Base-by-base conservation (phyloP, 805 yeast species). In the Saccharomycopsis sp. region DNA sequence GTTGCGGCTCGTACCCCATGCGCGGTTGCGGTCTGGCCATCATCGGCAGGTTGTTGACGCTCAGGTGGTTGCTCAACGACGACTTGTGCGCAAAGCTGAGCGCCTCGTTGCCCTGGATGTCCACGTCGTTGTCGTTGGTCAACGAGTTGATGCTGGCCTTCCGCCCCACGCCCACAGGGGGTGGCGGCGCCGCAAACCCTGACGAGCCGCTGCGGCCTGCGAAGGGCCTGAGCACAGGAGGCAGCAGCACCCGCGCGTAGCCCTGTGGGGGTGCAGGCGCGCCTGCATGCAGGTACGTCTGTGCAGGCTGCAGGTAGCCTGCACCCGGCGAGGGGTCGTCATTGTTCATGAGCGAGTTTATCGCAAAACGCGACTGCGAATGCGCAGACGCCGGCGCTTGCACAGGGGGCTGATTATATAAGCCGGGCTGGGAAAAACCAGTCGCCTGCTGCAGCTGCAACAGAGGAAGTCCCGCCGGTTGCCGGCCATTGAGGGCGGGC, bases 81-180 rank as follows among this genome's bases (percentile, higher is more conserved):
- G 58, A 41, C 40, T 34, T 58, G 23, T 74, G 66, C 2, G 70
- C 68, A 5, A 70, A 61, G 56, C 70, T 70, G 12, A 75, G 73
- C 0, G 77, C 71, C 53, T 67, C 73, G 29, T 69, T 71, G 0
- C 79, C 80, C 24, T 70, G 69, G 24, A 74, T 65, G 53, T 75
- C 82, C 20, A 75, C 73, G 61, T 76, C 81, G 12, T 69, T 72
- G 53, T 74, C 79, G 60, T 79, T 77, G 5, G 82, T 77, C 52
- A 79, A 58, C n/a, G 55, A 52, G 34, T 40, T 52, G 24, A 50
- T 56, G 20, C 55, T 51, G n/a, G 60, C 20, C 23, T 51, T 50
- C 24, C 51, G 34, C 56, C 67, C 77, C 4, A 56, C 77, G 50
- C 61, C 55, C 53, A 70, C 18, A 16, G 21, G 21, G 20, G 18